phyloP scores from a whole-genome alignment of 2,329 filamentous ascomycete genomes.

The Hymenoscyphus fructigenus region DNA sequence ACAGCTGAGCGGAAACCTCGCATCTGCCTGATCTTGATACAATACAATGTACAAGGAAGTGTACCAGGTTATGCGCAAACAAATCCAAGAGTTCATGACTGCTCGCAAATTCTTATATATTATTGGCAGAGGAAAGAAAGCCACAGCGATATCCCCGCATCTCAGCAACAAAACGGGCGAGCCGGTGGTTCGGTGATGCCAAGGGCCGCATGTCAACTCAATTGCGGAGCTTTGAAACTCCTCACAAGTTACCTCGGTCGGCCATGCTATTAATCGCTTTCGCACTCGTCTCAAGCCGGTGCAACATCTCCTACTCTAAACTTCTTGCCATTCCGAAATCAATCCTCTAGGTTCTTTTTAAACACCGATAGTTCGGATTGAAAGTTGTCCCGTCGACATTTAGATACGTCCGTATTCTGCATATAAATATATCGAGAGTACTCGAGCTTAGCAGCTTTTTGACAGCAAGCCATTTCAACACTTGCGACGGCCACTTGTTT shows the following conservation, averaged over 20 bases:
- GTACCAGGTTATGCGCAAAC: neutral
- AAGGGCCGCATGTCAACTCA: neutral
- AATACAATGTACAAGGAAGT: neutral
- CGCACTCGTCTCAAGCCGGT: neutral
- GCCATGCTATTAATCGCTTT: neutral
- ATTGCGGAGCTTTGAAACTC: neutral
- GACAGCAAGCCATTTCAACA: neutral
- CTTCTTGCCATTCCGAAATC: neutral
- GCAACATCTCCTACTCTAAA: too few species aligned
- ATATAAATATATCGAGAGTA: neutral
- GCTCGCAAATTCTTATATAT: neutral
- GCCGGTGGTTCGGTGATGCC: neutral
- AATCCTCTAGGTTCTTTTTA: neutral
- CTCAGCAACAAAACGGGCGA: neutral
- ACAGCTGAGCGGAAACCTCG: neutral
- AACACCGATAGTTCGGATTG: neutral
- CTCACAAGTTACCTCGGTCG: neutral
- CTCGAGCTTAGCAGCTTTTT: neutral
- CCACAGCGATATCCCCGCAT: neutral
- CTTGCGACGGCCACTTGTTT: neutral
- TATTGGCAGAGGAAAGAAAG: neutral
- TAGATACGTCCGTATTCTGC: neutral
- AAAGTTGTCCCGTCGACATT: neutral
- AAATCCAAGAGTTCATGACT: too few species aligned
- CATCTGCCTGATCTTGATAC: neutral